phyloP scores from a whole-genome alignment of 257 asterid genomes.

The Solanum bulbocastanum region DNA sequence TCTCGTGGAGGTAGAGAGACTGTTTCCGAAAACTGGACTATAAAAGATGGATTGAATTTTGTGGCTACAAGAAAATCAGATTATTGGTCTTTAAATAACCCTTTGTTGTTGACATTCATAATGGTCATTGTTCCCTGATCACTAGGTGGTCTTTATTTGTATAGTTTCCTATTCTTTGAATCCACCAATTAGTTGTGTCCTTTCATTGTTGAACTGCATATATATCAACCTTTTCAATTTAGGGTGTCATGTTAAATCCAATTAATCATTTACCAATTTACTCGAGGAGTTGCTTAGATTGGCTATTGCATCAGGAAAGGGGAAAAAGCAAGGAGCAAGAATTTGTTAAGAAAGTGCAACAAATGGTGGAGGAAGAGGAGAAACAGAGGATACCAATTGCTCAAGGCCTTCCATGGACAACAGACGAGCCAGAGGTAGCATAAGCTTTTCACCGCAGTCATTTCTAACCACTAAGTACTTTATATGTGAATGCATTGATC shows the following conservation, averaged over 20 bases:
- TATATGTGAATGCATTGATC: background rate
- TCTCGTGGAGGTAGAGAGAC: background rate
- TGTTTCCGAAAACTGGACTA: background rate
- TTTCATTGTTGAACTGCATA: background rate
- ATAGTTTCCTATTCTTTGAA: background rate
- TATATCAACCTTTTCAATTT: background rate
- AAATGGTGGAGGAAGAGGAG: slow-evolving; percentile 74
- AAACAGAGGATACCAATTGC: slow-evolving; percentile 75
- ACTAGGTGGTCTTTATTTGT: background rate
- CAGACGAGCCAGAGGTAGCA: slow-evolving; percentile 92
- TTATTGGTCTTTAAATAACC: background rate
- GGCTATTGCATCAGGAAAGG: slow-evolving; percentile 52
- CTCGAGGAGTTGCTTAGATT: background rate
- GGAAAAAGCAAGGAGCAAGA: slow-evolving; percentile 85
- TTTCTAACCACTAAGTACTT: background rate
- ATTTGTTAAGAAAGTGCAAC: slow-evolving; percentile 56
- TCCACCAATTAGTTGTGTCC: background rate
- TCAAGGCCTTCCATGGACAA: slow-evolving; percentile 97
- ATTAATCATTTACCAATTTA: background rate
- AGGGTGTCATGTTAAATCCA: background rate
- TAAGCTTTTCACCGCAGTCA: background rate
- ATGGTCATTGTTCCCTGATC: background rate
- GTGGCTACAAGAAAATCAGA: background rate
- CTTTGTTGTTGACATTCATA: background rate
- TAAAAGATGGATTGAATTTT: background rate